Evolutionary conservation across 495 filamentous ascomycete genomes (phyloP).

Genomic region (Penicillium cosmopolitanum): DNA sequence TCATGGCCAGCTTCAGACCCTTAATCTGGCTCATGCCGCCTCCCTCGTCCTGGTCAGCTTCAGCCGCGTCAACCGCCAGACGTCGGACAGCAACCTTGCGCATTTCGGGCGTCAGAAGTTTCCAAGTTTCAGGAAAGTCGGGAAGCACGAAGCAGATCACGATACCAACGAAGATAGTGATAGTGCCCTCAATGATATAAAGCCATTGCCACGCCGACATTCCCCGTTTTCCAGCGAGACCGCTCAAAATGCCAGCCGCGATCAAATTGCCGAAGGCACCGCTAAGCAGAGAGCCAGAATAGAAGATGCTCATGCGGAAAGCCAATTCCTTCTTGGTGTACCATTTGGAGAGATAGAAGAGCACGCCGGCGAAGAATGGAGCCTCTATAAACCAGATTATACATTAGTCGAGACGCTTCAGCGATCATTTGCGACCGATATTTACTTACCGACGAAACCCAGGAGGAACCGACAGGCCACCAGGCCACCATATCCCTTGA

Average conservation of each 20-base stretch:
- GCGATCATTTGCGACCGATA: background rate
- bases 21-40: slow-evolving; percentile 52
- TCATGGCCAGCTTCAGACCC: slow-evolving; percentile 55
- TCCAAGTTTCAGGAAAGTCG: slow-evolving; percentile 56
- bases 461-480: slow-evolving; percentile 59
- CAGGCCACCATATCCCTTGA: slow-evolving; percentile 55
- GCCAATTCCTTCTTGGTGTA: slow-evolving; percentile 62
- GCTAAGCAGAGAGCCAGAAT: slow-evolving; percentile 63
- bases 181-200: slow-evolving; percentile 53
- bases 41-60: slow-evolving; percentile 53
- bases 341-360: slow-evolving; percentile 64
- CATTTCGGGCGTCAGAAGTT: slow-evolving; percentile 48
- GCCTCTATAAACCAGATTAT: slow-evolving; percentile 36
- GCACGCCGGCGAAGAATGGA: slow-evolving; percentile 53
- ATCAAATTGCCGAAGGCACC: slow-evolving; percentile 70
- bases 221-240: slow-evolving; percentile 44
- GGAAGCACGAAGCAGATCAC: slow-evolving; percentile 46
- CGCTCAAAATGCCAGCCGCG: slow-evolving; percentile 54
- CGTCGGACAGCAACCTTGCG: slow-evolving; percentile 54
- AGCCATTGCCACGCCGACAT: slow-evolving; percentile 56
- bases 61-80: slow-evolving; percentile 49
- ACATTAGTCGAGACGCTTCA: background rate
- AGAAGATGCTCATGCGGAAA: slow-evolving; percentile 65
- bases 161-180: slow-evolving; percentile 47
- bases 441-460: slow-evolving; percentile 44